These are phyloP conservation scores for Medicago truncatula DNA, from an alignment of 306 rosid genomes.

Conservation along the genomic window MtrunA17r5.0-ANR NC_053047.1:1435001-1435500, in stretches of 20 bases:
- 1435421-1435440: conserved; percentile 57
- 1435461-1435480: conserved; percentile 68
- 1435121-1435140: neutral
- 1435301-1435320: conserved; percentile 50
- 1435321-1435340: conserved; percentile 63
- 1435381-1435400: conserved; percentile 72
- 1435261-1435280: conserved; percentile 91
- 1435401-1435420: conserved; percentile 48
- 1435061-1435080: neutral
- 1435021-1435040: neutral
- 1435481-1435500: conserved; percentile 59
- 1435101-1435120: neutral
- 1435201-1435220: conserved; percentile 25
- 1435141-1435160: neutral
- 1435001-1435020: neutral
- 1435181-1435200: neutral
- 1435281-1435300: conserved; percentile 76
- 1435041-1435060: neutral
- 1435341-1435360: conserved; percentile 71
- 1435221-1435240: conserved; percentile 66
- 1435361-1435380: conserved; percentile 75
- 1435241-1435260: conserved; percentile 77
- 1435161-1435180: neutral
- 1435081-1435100: neutral
- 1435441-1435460: conserved; percentile 72